Conservation (phyloP, 2,329 filamentous ascomycete genomes). For the Plectosphaerella cucumerina region DNA sequence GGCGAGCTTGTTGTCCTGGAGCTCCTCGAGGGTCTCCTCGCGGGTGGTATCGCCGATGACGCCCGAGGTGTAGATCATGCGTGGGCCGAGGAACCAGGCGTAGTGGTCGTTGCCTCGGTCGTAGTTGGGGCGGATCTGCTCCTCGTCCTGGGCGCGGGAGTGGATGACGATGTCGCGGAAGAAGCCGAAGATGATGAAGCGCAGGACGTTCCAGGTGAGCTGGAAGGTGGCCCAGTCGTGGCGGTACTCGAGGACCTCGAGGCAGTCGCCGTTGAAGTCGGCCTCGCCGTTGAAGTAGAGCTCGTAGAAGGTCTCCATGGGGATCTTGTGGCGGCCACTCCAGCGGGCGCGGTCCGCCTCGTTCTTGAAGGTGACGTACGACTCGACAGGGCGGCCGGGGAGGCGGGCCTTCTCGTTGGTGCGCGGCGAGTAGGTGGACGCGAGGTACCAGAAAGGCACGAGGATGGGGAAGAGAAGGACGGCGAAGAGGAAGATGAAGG, state of each 20-base stretch:
- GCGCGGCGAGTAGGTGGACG: constrained; percentile 78
- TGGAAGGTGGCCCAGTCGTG: constrained; percentile 97
- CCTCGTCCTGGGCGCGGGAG: constrained; percentile 90
- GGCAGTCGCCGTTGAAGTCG: constrained; percentile 88
- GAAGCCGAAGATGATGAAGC: constrained; percentile 82
- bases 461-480: constrained; percentile 78
- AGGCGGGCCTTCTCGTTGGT: constrained; percentile 89
- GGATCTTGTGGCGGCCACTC: constrained; percentile 73
- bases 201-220: constrained; percentile 82
- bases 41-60: constrained; percentile 82
- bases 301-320: constrained; percentile 92
- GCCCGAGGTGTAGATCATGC: constrained; percentile 98
- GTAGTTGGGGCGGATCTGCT: constrained; percentile 96
- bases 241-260: constrained; percentile 88
- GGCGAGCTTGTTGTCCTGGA: constrained; percentile 96
- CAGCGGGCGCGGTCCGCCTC: constrained; percentile 60
- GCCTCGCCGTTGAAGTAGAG: constrained; percentile 97
- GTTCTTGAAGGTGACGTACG: constrained; percentile 83
- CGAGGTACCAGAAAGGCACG: constrained; percentile 74
- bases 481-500: constrained; percentile 78
- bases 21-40: constrained; percentile 88
- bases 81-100: constrained; percentile 94
- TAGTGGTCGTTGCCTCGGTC: constrained; percentile 98
- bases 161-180: constrained; percentile 90
- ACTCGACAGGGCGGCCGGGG: constrained; percentile 81